Evolutionary conservation across 441 rosid genomes (phyloP).

Genomic region (Populus hybrid): DNA sequence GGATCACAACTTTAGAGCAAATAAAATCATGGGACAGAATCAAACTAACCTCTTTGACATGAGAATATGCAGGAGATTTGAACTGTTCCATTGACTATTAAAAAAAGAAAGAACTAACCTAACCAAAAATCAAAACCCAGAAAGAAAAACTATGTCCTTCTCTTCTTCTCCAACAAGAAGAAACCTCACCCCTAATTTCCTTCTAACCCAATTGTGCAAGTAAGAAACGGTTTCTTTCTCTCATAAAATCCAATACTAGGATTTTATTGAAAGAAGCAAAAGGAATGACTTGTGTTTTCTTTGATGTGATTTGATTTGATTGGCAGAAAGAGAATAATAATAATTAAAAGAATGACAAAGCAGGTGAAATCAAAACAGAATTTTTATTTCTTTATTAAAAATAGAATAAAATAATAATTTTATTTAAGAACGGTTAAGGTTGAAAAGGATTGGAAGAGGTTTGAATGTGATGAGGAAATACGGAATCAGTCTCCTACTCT

Average conservation of each 20-base stretch:
- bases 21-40: conserved; percentile 5
- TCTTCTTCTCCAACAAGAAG: not conserved
- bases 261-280: not conserved
- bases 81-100: conserved; percentile 43
- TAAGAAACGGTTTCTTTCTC: not conserved
- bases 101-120: not conserved
- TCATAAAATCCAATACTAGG: not conserved
- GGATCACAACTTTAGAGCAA: not conserved
- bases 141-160: not conserved
- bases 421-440: not conserved
- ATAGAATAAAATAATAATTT: not conserved
- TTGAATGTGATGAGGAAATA: not conserved
- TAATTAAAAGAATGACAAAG: not conserved
- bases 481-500: not conserved
- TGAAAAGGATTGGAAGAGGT: not conserved
- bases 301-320: not conserved
- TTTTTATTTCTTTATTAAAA: not conserved
- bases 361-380: not conserved
- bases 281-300: not conserved
- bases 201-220: not conserved
- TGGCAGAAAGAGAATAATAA: not conserved
- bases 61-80: conserved; percentile 37
- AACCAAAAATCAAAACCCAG: not conserved
- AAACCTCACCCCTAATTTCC: not conserved
- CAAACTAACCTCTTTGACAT: conserved; percentile 57